These are phyloP conservation scores for Fonsecaea nubica DNA, from an alignment of 2,329 filamentous ascomycete species.

Conservation along the genomic window DNA sequence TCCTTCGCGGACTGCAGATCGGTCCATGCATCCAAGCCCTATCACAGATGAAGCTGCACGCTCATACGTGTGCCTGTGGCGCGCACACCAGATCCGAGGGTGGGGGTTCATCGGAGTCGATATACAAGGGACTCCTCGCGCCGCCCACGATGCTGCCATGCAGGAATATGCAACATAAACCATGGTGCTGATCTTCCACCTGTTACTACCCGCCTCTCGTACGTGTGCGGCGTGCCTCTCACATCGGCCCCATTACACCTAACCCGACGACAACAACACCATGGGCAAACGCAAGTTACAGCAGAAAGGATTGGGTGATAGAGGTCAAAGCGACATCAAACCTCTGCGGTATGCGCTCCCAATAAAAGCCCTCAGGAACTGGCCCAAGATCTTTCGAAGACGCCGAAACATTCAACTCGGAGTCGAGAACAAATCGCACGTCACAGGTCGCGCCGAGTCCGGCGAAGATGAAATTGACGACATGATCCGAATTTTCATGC, in stretches of 20 bases:
- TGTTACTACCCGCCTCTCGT: not conserved
- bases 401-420: not conserved
- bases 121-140: not conserved
- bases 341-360: not conserved
- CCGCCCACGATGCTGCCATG: not conserved
- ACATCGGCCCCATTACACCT: not conserved
- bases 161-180: not conserved
- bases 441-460: not conserved
- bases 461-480: not conserved
- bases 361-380: not conserved
- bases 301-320: not conserved
- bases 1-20: not conserved
- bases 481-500: constrained; percentile 8
- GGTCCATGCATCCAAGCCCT: not conserved
- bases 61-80: not conserved
- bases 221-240: not conserved
- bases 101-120: not conserved
- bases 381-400: not conserved
- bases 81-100: not conserved
- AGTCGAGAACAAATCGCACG: constrained; percentile 2
- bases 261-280: not conserved
- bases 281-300: not conserved
- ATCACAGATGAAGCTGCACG: not conserved
- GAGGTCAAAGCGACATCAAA: not conserved
- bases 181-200: not conserved